Evolutionary conservation across 225 moss, liverwort and hornwort genomes (phyloP), one percentile per base, ranked within the genome.

Genomic region (Sphagnum tenellum): DNA sequence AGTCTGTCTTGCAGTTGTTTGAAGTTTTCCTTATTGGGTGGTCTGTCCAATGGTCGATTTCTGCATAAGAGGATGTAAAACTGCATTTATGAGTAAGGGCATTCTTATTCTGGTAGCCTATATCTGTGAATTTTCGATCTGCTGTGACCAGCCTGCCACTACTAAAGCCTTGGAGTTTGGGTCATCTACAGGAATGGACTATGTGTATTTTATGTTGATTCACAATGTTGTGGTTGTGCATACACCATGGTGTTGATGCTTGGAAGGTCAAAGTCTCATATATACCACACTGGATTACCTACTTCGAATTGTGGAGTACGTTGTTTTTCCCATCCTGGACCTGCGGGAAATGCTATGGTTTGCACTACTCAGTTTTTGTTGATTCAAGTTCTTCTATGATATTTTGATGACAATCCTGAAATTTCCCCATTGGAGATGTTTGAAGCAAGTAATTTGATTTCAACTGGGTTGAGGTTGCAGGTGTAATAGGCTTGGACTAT

Each of bases 231-330:
- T n/a, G n/a, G n/a, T n/a, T n/a, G n/a, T n/a, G n/a, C n/a, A n/a
- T n/a, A n/a, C n/a, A n/a, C n/a, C n/a, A n/a, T n/a, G n/a, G n/a
- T n/a, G n/a, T n/a, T n/a, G n/a, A n/a, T n/a, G n/a, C n/a, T n/a
- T n/a, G n/a, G n/a, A n/a, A n/a, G n/a, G n/a, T 69, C 29, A 64
- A 84, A 69, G 11, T 84, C 5, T 82, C 84, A 9, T 90, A 86
- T 78, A 77, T 12, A 64, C 80, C 72, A 47, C 89, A 90, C 65
- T 90, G 88, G 90, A 74, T 66, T n/a, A 54, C 74, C 2, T 66
- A 84, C 45, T 46, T 82, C 62, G 47, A 76, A 55, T 63, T 88
- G 4, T 90, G 70, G 81, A 73, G 89, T 89, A 79, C 47, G 89
- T 59, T 45, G 9, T 62, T 66, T 66, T 49, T 61, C 59, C 48